Conservation (phyloP, 768 basidiomycete species). For the Phlebiopsis flavidoalba region DNA sequence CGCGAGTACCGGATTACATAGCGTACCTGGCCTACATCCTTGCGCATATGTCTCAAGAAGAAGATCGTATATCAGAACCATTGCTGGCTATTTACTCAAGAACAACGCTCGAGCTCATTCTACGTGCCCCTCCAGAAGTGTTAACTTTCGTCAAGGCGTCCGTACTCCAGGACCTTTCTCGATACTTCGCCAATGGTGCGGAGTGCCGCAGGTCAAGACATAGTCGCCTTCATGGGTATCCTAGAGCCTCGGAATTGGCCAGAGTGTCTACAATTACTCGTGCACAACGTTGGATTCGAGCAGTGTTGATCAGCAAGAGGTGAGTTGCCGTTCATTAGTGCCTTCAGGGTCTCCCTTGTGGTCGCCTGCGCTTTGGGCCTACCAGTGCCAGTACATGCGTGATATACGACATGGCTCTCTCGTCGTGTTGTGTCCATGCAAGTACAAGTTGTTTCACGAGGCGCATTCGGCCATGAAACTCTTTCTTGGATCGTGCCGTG, state of each 20-base stretch:
- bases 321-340: conserved; percentile 31
- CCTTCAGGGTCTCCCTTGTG: not conserved
- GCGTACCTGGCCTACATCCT: conserved; percentile 96
- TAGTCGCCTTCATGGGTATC: conserved; percentile 83
- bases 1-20: conserved; percentile 88
- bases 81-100: conserved; percentile 96
- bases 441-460: not conserved
- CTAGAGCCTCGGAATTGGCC: conserved; percentile 94
- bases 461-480: not conserved
- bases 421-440: not conserved
- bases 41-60: conserved; percentile 71
- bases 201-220: conserved; percentile 90
- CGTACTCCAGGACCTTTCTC: conserved; percentile 75
- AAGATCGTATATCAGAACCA: conserved; percentile 93
- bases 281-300: conserved; percentile 72
- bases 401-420: not conserved
- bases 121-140: conserved; percentile 61
- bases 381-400: not conserved
- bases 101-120: conserved; percentile 84
- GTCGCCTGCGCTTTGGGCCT: not conserved
- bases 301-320: conserved; percentile 81
- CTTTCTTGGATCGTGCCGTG: not conserved
- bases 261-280: conserved; percentile 84
- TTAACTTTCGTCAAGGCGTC: conserved; percentile 69
- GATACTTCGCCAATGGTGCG: conserved; percentile 84